A percentile compares a stretch with the other conserved stretches of the same genome.
These are phyloP conservation scores for Boletales sp. DNA, from an alignment of 768 basidiomycete genomes.

Conservation along the genomic window DNA sequence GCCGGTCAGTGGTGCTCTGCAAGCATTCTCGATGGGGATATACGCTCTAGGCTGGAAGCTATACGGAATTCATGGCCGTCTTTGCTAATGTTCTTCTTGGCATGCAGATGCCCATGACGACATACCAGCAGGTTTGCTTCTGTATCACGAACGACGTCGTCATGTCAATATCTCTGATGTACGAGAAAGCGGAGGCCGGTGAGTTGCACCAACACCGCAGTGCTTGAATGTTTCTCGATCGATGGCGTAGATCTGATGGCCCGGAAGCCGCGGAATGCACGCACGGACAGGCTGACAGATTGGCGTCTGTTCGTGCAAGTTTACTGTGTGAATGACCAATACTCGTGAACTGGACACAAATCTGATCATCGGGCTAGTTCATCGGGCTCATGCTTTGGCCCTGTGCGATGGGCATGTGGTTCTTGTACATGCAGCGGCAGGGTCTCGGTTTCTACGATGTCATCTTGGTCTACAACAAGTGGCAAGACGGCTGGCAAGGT, in stretches of 20 bases:
- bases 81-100: slow-evolving; percentile 55
- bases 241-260: slow-evolving; percentile 37
- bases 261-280: slow-evolving; percentile 47
- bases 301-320: slow-evolving; percentile 48
- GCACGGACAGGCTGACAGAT: slow-evolving; percentile 46
- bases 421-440: slow-evolving; percentile 36
- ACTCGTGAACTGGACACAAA: neutral
- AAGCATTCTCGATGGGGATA: neutral
- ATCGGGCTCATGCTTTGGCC: slow-evolving; percentile 44
- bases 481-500: slow-evolving; percentile 36
- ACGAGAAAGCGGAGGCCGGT: slow-evolving; percentile 50
- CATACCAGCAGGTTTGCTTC: slow-evolving; percentile 53
- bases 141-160: slow-evolving; percentile 50
- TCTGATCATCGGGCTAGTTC: slow-evolving; percentile 27
- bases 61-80: slow-evolving; percentile 57
- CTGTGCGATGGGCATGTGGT: slow-evolving; percentile 40
- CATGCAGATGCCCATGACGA: slow-evolving; percentile 54
- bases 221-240: neutral
- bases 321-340: slow-evolving; percentile 35
- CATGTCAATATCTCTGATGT: slow-evolving; percentile 48
- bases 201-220: neutral
- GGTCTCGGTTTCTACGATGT: slow-evolving; percentile 33
- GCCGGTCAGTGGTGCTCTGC: slow-evolving; percentile 29
- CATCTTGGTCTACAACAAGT: slow-evolving; percentile 38
- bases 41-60: slow-evolving; percentile 42